Percentiles rank a stretch among this genome's conserved stretches.
Evolutionary conservation across 2,329 filamentous ascomycete genomes (phyloP).

Genomic region (Elsinoe perseae): DNA sequence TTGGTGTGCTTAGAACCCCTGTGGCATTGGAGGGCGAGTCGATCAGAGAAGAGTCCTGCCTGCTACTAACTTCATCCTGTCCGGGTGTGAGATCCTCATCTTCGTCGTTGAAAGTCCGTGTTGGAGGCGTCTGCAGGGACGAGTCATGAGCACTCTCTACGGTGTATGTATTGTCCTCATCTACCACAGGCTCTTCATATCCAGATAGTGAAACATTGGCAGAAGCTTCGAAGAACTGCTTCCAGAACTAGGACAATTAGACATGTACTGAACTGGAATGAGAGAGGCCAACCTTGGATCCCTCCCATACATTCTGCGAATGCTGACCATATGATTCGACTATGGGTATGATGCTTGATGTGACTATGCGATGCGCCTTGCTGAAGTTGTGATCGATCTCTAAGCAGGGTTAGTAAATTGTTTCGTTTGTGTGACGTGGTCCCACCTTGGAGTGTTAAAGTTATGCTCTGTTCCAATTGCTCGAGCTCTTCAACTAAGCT

Average conservation of each 20-base stretch:
- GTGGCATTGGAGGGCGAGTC: conserved; percentile 48
- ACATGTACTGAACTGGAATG: conserved; percentile 14
- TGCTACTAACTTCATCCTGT: conserved; percentile 31
- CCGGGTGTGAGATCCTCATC: conserved; percentile 27
- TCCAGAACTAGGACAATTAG: conserved; percentile 69
- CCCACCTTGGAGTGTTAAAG: conserved; percentile 80
- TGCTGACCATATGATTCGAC: conserved; percentile 94
- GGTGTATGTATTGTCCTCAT: conserved; percentile 46
- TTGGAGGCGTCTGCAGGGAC: conserved; percentile 13
- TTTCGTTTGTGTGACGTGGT: conserved; percentile 19
- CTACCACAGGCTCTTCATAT: conserved; percentile 71
- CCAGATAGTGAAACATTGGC: conserved; percentile 94
- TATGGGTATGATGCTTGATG: conserved; percentile 81
- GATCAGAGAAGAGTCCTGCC: conserved; percentile 51
- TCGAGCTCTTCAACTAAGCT: conserved; percentile 92
- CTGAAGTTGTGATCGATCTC: conserved; percentile 99
- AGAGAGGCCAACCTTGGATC: conserved; percentile 62
- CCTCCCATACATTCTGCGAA: conserved; percentile 91
- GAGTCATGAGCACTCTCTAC: conserved; percentile 22
- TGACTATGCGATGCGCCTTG: conserved; percentile 91
- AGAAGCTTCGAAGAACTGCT: conserved; percentile 98
- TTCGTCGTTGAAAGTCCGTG: conserved; percentile 21
- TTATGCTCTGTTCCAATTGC: conserved; percentile 92
- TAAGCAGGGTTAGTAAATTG: conserved; percentile 30
- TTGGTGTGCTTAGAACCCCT: conserved; percentile 54